A percentile compares a stretch with the other conserved stretches of the same genome.
Evolutionary conservation across 495 filamentous ascomycete species (phyloP).

Genomic region (Aspergillus cavernicola): DNA sequence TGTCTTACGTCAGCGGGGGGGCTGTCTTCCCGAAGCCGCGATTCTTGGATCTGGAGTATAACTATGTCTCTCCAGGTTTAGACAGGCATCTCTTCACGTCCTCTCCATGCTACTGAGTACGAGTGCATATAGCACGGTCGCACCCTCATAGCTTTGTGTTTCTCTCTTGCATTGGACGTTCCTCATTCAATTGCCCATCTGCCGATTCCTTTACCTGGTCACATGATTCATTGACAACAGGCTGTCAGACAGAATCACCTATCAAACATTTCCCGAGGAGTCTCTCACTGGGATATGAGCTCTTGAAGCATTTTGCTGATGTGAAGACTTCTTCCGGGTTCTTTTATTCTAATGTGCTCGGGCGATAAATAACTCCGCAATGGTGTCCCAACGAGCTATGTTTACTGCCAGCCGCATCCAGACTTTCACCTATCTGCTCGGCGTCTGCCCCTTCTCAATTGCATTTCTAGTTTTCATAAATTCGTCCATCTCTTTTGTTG

Average conservation of each 20-base stretch:
- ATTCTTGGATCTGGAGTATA: background rate
- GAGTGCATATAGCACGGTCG: no score
- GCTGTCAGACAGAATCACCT: no score
- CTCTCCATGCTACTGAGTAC: background rate
- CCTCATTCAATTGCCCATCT: background rate
- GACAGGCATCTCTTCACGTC: background rate
- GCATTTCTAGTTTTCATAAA: conserved; percentile 98
- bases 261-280: no score
- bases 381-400: conserved; percentile 34
- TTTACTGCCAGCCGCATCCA: conserved; percentile 70
- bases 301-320: background rate
- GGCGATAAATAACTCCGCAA: conserved; percentile 1
- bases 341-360: background rate
- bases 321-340: background rate
- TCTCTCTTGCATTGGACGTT: background rate
- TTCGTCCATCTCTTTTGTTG: conserved; percentile 86
- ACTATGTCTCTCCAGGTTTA: background rate
- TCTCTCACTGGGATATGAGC: background rate
- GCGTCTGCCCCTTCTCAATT: conserved; percentile 91
- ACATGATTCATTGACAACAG: background rate
- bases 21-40: background rate
- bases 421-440: conserved; percentile 78
- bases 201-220: background rate
- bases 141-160: background rate
- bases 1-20: conserved; percentile 40